Percentiles rank a stretch among this genome's conserved stretches.
phyloP scores from a whole-genome alignment of 768 basidiomycete species.

The Thelephora aurantiotincta region DNA sequence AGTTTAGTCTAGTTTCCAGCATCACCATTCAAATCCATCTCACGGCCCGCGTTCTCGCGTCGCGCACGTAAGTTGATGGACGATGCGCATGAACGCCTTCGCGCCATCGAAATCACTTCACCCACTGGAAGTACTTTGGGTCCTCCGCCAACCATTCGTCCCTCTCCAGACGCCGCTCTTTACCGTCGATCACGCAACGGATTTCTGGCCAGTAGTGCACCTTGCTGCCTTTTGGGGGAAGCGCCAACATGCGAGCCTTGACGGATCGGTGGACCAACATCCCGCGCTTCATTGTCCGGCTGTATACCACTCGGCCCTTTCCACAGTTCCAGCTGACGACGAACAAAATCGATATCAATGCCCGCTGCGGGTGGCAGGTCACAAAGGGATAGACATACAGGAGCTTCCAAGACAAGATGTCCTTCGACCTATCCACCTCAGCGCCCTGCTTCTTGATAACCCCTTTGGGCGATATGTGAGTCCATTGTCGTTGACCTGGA shows the following conservation, averaged over 20 bases:
- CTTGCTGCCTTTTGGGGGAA: background rate
- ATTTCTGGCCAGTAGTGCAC: background rate
- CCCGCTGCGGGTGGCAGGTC: too few species aligned
- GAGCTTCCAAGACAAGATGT: background rate
- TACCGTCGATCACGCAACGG: background rate
- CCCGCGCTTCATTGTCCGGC: slow-evolving; percentile 2
- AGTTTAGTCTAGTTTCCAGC: too few species aligned
- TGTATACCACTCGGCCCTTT: slow-evolving; percentile 2
- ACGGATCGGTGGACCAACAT: slow-evolving; percentile 8
- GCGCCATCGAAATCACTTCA: background rate
- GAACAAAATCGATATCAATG: background rate
- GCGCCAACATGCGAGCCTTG: slow-evolving; percentile 7
- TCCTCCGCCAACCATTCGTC: background rate
- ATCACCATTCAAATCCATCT: too few species aligned
- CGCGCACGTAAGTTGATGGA: too few species aligned
- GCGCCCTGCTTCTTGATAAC: background rate
- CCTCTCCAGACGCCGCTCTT: background rate
- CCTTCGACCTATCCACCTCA: background rate
- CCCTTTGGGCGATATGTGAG: too few species aligned
- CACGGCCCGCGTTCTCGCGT: too few species aligned
- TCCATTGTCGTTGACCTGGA: too few species aligned
- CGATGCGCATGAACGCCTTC: too few species aligned
- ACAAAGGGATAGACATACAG: too few species aligned
- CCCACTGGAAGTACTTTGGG: background rate
- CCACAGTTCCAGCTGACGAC: slow-evolving; percentile 7